A percentile compares a stretch with the other conserved stretches of the same genome.
phyloP scores from a whole-genome alignment of 805 yeast species.

The Debaryomyces tyrocola region DNA sequence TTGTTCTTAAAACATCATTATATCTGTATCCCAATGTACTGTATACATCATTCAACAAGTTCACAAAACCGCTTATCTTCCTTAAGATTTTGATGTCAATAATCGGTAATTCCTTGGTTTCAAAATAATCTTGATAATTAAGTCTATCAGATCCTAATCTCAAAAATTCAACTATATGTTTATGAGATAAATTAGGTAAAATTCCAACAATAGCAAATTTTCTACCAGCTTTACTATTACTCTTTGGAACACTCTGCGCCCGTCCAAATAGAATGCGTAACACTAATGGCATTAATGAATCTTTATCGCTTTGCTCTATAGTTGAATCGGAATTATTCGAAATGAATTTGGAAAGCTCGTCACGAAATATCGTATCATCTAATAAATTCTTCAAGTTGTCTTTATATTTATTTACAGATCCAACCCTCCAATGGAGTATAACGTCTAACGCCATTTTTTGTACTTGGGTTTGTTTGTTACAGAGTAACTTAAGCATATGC shows the following conservation, averaged over 20 bases:
- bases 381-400: conserved; percentile 73
- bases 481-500: conserved; percentile 54
- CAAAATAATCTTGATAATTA: conserved; percentile 35
- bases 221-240: conserved; percentile 71
- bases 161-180: conserved; percentile 59
- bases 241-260: conserved; percentile 65
- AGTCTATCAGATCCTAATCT: conserved; percentile 60
- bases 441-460: conserved; percentile 76
- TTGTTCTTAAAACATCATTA: conserved; percentile 45
- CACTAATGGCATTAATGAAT: conserved; percentile 65
- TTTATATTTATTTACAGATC: conserved; percentile 60
- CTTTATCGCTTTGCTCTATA: conserved; percentile 62
- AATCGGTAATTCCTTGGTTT: conserved; percentile 11
- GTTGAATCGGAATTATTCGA: conserved; percentile 47
- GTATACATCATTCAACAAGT: conserved; percentile 56
- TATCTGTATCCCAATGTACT: conserved; percentile 59
- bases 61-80: conserved; percentile 63
- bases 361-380: conserved; percentile 82
- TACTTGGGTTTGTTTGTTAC: conserved; percentile 57
- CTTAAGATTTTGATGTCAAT: conserved; percentile 39
- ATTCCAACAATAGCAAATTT: conserved; percentile 68
- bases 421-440: conserved; percentile 62
- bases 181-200: conserved; percentile 55
- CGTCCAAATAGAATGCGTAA: conserved; percentile 83
- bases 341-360: conserved; percentile 71